Base-by-base conservation (phyloP, 192 early-diverging fungal species). In the Diversispora eburnea region DNA sequence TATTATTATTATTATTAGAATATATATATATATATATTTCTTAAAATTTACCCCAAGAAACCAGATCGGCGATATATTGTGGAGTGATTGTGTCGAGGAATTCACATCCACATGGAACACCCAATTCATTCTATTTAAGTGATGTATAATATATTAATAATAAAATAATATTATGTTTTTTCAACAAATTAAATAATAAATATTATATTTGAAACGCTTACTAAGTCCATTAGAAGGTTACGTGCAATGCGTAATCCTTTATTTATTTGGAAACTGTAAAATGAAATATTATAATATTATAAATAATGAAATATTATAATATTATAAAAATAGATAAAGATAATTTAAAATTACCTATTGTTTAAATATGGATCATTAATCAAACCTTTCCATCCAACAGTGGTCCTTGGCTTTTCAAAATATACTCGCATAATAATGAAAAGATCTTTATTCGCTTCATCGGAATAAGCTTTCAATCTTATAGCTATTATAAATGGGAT, bases 331-430 rank as follows among this genome's bases (percentile, higher is more conserved):
- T 4, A 0, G 41, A 54, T 54, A 54, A 54, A 10, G 9, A 13
- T 54, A 17, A 13, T 17, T 33, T 33, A 33, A 33, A 33, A 1
- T 17, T 76, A 82, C 83, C 83, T 83, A 81, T 86, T 84, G 78
- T 93, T 89, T 46, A 92, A 80, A 33, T 84, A 79, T 33, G 91
- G 91, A 71, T 92, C 92, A 77, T 92, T 92, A 78, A 93, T 97
- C 47, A 97, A 84, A 33, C 95, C 96, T 80, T 97, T 97, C 95
- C 95, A 98, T 17, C 95, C 94, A 10, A 94, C 87, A 15, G 90
- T 92, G 10, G 90, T 91, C 70, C 91, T 83, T 8, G 92, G 92
- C 80, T 94, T 94, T 79, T 93, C 92, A 84, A 94, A 94, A 85
- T 94, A 94, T 52, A 91, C 89, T 63, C 92, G 84, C 92, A 94